Base-by-base conservation (phyloP, 352 stramenopile species). In the Phytophthora gonapodyides region DNA sequence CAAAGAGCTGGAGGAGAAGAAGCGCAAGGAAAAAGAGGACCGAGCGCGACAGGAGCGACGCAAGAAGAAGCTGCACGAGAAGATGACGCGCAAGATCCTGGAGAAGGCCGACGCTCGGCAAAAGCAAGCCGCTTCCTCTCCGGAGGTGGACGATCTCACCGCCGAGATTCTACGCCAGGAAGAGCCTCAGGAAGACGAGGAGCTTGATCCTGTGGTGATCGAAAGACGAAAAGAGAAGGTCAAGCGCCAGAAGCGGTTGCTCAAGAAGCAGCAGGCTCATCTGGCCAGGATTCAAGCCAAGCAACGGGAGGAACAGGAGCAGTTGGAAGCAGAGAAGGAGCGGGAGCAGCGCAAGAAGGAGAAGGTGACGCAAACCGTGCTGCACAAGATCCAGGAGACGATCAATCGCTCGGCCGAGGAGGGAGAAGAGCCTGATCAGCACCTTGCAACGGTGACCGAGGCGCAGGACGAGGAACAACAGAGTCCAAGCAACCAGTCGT, bases 1-100 rank as follows among this genome's bases (percentile, higher is more conserved):
- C 47, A 84, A 82, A 19, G 80, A 81, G 12, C 57, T 93, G 6
- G 84, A 90, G 66, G 80, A 89, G 31, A 87, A 89, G 48, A 91
- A 89, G 64, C 59, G 71, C 2, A 77, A 79, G n/a, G 75, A 89
- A 55, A 84, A 82, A 17, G 76, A 89, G 37, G 69, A 81, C 1
- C 69, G 78, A 31, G 70, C 48, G 12, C 67, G 68, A 38, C 55
- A 82, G 13, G 73, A 87, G 41, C 58, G 67, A 42, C 69, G 82
- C 11, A 77, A 85, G 50, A 73, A 83, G 30, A 86, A 87, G 21
- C 65, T 80, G 17, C 83, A 88, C 19, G 69, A 82, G 27, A 91
- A 92, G 48, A 69, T 76, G 43, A 82, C 64, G 5, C 58, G 67
- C 13, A 87, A 83, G 54, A 78, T 90, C 10, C 56, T 88, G 13